These are phyloP conservation scores for Sicyos edulis DNA, from an alignment of 306 rosid genomes.

Conservation along the genomic window DNA sequence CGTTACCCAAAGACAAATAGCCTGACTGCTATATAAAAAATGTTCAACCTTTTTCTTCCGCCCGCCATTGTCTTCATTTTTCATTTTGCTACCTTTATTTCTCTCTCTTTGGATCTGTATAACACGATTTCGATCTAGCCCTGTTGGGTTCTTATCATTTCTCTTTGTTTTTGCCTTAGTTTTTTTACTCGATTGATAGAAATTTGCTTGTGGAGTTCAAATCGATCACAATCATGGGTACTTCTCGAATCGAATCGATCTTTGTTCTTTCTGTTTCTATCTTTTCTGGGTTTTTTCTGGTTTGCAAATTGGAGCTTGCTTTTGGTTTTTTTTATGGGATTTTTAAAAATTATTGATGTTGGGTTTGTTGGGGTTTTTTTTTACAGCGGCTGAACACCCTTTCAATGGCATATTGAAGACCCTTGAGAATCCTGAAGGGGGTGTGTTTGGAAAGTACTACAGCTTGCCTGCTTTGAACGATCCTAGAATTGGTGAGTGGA, in stretches of 20 bases:
- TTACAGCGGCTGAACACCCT: slow-evolving; percentile 55
- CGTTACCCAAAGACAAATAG: background rate
- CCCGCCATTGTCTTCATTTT: slow-evolving; percentile 2
- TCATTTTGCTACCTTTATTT: background rate
- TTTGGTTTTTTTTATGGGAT: background rate
- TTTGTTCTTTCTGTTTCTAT: background rate
- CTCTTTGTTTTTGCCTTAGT: background rate
- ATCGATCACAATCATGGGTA: slow-evolving; percentile 17
- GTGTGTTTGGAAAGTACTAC: slow-evolving; percentile 78
- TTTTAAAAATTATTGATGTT: background rate
- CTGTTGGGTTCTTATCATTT: background rate
- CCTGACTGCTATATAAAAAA: background rate
- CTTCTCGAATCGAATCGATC: background rate
- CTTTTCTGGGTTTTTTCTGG: background rate
- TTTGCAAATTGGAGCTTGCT: background rate
- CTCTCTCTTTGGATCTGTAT: background rate
- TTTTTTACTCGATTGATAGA: slow-evolving; percentile 1
- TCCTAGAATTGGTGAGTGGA: slow-evolving; percentile 69
- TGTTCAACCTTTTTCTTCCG: background rate
- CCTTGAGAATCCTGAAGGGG: slow-evolving; percentile 73
- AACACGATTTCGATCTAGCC: background rate
- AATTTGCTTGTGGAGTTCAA: background rate
- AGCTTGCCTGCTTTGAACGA: slow-evolving; percentile 88
- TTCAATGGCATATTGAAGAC: slow-evolving; percentile 60
- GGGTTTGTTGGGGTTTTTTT: slow-evolving; percentile 8